Base-by-base conservation (phyloP, 75 land plant genomes). In the Ceratopteris richardii region DNA sequence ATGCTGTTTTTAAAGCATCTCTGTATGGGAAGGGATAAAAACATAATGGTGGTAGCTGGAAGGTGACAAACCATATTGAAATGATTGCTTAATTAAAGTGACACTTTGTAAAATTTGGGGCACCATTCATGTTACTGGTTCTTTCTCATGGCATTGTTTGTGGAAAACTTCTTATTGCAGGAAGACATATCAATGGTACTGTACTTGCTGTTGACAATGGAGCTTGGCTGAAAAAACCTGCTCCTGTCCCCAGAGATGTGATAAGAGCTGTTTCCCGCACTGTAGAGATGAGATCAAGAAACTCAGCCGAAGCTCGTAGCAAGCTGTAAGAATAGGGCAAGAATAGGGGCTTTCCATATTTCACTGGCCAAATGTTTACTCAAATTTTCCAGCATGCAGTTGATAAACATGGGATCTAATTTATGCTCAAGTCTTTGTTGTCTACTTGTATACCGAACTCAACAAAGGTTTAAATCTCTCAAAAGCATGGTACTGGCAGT, bases 181-280 rank as follows among this genome's bases (percentile, higher is more conserved):
- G 96, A 16, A 95, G 84, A 56, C 86, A 70, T 44, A 63, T 95
- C 48, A 95, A 95, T 74, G 99, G 99, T 20, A 64, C 79, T 9
- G 74, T 71, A 1, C 37, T 94, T 11, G 40, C 65, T 29, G 96
- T 89, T 51, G 98, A 94, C 77, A 90, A 88, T 63, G 98, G 98
- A 48, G 54, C 67, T 7, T 94, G 96, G 96, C 64, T 94, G 23
- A 76, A 71, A 63, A 58, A 44, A 7, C 96, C 96, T 50, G 80
- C 84, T 10, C 42, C 29, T 25, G 20, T 90, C 0, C 63, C 79
- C 11, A 94, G 81, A 64, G 98, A 94, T 25, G 59, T 63, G 17
- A 76, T 94, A 24, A 70, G 69, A 30, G 58, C 64, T 40, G 58
- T 89, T 18, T 90, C 96, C 14, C 66, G 98, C 53, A 65, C 58